Percentiles rank a stretch among this genome's conserved stretches.
phyloP scores from a whole-genome alignment of 306 rosid genomes.

The Lathyrus aphaca region DNA sequence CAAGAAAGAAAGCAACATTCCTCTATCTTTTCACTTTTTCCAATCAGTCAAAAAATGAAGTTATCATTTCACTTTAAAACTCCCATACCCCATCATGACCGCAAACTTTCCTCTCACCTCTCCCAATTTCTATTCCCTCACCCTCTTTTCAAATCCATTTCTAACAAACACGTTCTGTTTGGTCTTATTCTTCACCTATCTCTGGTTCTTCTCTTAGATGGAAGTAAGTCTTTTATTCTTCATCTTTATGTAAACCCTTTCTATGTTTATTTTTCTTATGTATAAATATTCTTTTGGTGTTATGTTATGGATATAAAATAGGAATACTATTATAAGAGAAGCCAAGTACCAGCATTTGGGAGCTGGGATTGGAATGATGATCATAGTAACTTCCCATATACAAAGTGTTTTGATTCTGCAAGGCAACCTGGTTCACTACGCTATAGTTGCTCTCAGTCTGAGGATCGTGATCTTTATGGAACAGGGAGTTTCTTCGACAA shows the following conservation, averaged over 20 bases:
- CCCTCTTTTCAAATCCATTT: conserved; percentile 4
- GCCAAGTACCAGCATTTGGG: conserved; percentile 80
- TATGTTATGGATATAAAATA: conserved; percentile 13
- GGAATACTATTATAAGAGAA: conserved; percentile 69
- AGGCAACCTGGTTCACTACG: conserved; percentile 59
- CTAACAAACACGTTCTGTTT: background rate
- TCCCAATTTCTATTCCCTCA: background rate
- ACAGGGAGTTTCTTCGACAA: conserved; percentile 72
- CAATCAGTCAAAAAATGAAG: too few relatives aligned
- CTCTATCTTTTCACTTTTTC: too few relatives aligned
- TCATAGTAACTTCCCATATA: conserved; percentile 62
- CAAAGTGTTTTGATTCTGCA: conserved; percentile 87
- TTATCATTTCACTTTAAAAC: too few relatives aligned
- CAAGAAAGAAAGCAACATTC: too few relatives aligned
- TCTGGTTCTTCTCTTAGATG: conserved; percentile 36
- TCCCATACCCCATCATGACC: too few relatives aligned
- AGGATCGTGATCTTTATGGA: conserved; percentile 72
- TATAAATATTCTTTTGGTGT: background rate
- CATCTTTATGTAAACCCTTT: background rate
- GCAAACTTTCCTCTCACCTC: background rate
- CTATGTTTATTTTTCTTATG: background rate
- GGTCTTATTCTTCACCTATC: background rate
- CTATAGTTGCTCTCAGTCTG: conserved; percentile 54
- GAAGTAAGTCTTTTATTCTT: conserved; percentile 40
- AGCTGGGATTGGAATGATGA: conserved; percentile 92